phyloP scores from a whole-genome alignment of 176 grass and related monocot genomes.

The Thinopyrum elongatum region DNA sequence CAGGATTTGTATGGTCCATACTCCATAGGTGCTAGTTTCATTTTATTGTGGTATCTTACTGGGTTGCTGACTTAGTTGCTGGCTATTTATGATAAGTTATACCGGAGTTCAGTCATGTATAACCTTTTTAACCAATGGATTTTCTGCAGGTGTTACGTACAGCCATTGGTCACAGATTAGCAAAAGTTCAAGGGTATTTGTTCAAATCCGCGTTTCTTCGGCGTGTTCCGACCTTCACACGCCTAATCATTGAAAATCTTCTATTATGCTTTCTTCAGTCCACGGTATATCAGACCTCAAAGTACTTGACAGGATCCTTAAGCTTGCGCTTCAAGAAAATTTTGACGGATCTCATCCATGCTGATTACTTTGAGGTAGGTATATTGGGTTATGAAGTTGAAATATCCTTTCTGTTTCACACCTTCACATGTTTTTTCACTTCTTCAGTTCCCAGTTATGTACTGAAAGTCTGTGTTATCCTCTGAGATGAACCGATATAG shows the following conservation, averaged over 20 bases:
- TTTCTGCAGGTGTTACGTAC: constrained; percentile 82
- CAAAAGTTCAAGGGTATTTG: constrained; percentile 93
- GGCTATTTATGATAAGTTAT: background rate
- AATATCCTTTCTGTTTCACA: background rate
- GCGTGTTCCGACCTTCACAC: constrained; percentile 71
- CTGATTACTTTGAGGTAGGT: constrained; percentile 99
- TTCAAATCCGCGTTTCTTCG: constrained; percentile 88
- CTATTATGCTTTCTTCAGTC: constrained; percentile 94
- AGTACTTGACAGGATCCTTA: constrained; percentile 85
- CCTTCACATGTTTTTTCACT: background rate
- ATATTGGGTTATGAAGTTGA: constrained; percentile 20
- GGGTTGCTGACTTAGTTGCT: background rate
- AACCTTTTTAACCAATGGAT: background rate
- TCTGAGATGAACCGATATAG: background rate
- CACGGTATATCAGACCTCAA: constrained; percentile 74
- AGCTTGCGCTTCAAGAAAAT: constrained; percentile 90
- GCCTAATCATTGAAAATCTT: constrained; percentile 89
- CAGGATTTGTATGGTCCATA: background rate
- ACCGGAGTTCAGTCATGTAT: background rate
- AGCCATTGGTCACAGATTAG: constrained; percentile 83
- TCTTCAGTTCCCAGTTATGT: background rate
- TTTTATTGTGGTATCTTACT: background rate
- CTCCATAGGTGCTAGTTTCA: background rate
- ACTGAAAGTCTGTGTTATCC: background rate
- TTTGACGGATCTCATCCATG: constrained; percentile 91